Evolutionary conservation across 257 asterid species (phyloP), one percentile per base, ranked within the genome.

Genomic region (Eucommia ulmoides): DNA sequence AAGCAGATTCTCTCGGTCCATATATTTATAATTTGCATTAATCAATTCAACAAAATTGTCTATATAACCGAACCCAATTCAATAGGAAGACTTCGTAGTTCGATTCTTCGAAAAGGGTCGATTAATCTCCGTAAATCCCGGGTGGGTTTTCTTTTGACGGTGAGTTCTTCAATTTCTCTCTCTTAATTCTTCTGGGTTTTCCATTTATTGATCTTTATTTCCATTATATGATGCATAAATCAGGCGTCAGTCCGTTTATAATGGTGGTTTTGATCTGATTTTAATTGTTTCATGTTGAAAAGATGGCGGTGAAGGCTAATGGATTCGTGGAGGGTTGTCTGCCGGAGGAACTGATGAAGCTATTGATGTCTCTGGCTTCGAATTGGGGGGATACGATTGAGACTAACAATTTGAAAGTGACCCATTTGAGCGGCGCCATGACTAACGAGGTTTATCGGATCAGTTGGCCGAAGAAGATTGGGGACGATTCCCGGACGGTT

Each of bases 351-450:
- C 55, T 86, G 70, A 45, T 50, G 65, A 58, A 70, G 33, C 35
- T 91, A 47, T 67, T 91, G 19, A 14, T 42, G 19, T 54, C 76
- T 1, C 59, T 91, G 33, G 92, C 95, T 41, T 53, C 76, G 9
- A 57, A 56, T 3, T 83, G 93, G 95, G 93, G 80, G 15, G 95
- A 91, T 63, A 66, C 23, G 38, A 45, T 77, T 22, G 94, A 86
- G 22, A 20, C 29, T 9, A 56, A 33, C 23, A 33, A 47, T 41
- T 41, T 91, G 67, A 70, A 80, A 51, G 81, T 77, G 19, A 53
- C 45, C 38, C 93, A 76, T 29, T 65, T 91, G 22, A 81, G 70
- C 24, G 99, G 96, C 8, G 96, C 95, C 10, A 70, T 86, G 94
- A 91, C 96, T 21, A 91, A 91, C 59, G 74, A 73, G 76, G 77